Conservation (phyloP, 805 yeast genomes). For the Candida germanica region DNA sequence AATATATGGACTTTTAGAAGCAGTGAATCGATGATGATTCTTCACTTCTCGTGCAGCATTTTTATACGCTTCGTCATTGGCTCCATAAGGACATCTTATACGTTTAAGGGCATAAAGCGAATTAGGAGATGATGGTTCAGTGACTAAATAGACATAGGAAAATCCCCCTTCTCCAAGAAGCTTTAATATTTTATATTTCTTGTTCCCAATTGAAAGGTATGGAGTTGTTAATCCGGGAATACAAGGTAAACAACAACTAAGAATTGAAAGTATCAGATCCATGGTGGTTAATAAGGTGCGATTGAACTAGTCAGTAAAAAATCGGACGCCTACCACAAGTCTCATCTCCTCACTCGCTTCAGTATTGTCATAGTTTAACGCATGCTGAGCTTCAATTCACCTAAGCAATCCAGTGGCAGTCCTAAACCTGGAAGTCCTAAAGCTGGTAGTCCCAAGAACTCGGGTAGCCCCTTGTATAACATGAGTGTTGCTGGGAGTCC, state of each 20-base stretch:
- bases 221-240: constrained; percentile 47
- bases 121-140: constrained; percentile 39
- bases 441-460: too few species aligned
- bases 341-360: too few species aligned
- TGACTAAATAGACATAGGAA: constrained; percentile 80
- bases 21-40: constrained; percentile 63
- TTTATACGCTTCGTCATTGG: constrained; percentile 57
- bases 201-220: constrained; percentile 57
- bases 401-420: too few species aligned
- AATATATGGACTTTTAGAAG: constrained; percentile 57
- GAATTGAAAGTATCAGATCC: constrained; percentile 20
- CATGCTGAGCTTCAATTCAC: too few species aligned
- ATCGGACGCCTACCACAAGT: too few species aligned
- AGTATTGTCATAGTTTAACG: too few species aligned
- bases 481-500: background rate
- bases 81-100: constrained; percentile 84
- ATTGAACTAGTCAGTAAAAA: too few species aligned
- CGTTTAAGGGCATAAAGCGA: constrained; percentile 71
- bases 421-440: too few species aligned
- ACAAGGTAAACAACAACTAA: constrained; percentile 44
- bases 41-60: constrained; percentile 76
- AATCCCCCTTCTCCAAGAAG: constrained; percentile 91
- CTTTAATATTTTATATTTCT: constrained; percentile 57
- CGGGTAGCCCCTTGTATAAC: too few species aligned
- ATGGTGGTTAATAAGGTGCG: too few species aligned